Percentiles rank a stretch among this genome's conserved stretches.
Conservation (phyloP, 2,329 filamentous ascomycete genomes). For the Fonsecaea pedrosoi region DNA sequence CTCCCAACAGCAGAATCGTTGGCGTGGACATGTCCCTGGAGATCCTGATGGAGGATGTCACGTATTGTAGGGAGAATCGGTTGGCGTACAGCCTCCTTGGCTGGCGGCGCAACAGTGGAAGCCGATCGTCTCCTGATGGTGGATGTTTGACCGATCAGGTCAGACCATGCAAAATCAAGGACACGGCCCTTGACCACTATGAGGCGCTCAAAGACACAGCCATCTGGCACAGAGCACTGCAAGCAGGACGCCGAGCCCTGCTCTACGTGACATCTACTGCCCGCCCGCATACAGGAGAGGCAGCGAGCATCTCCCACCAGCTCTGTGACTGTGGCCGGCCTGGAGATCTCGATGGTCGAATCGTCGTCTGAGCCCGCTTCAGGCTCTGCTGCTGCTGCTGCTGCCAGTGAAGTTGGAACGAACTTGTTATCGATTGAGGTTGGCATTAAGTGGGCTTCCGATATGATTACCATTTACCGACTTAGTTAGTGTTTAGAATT, state of each 20-base stretch:
- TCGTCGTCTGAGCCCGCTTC: background rate
- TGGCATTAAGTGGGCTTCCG: background rate
- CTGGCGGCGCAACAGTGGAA: background rate
- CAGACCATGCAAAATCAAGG: background rate
- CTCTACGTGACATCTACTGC: background rate
- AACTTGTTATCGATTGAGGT: background rate
- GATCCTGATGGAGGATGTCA: background rate
- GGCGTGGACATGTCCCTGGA: background rate
- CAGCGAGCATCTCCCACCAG: background rate
- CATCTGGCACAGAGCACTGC: background rate
- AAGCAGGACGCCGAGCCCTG: background rate
- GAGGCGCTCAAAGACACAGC: slow-evolving; percentile 2
- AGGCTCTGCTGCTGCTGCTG: background rate
- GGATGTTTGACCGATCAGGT: background rate
- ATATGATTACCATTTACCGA: background rate
- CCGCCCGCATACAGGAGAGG: background rate
- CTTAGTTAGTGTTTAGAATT: too few relatives aligned
- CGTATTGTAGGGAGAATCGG: background rate
- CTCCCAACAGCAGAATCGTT: background rate
- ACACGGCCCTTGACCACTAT: background rate
- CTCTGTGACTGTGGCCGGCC: slow-evolving; percentile 1
- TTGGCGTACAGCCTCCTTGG: background rate
- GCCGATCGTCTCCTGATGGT: background rate
- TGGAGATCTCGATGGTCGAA: background rate
- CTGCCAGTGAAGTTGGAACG: background rate